Evolutionary conservation across 352 stramenopile species (phyloP), one percentile per base, ranked within the genome.

Genomic region (Phytopythium mirpurense): DNA sequence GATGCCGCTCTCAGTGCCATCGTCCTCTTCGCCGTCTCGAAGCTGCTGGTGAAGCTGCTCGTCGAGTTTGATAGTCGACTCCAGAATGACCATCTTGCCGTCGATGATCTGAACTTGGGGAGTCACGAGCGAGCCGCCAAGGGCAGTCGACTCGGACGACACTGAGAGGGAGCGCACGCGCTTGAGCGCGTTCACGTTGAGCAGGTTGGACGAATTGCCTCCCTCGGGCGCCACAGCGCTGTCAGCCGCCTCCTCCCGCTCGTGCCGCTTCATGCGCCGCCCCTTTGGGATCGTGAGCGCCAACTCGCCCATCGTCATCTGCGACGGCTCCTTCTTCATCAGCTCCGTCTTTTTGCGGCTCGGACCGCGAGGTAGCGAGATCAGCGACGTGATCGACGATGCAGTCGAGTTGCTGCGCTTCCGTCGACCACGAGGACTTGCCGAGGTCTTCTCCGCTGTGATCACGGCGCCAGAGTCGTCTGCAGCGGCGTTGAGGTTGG

Each of bases 261-360:
- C 80, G 49, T 90, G 68, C 19, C 67, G 74, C 51, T 83, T 72
- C 47, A 76, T 65, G 7, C 70, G 71, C 29, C 63, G 60, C 3
- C 83, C 79, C 54, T 81, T 86, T 1, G 83, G 81, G 16, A 94
- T 79, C 29, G 78, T 86, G 14, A 91, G 57, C 8, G 83, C 83
- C 16, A 94, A 52, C 50, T 94, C 78, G 18, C 83, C 80, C 82
- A 94, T 91, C 0, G 81, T 92, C 82, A 92, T 92, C 57, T 90
- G 71, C 9, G 79, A 87, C 3, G 75, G 76, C 56, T 88, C 74
- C 41, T 91, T 89, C 67, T 84, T 79, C 29, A 75, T 16, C 19
- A 84, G 48, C 46, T 88, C 72, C 15, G 82, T 68, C 29, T 77
- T 71, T 57, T 83, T 85, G 35, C 60, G 74, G 26, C 19, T 57